Evolutionary conservation across 306 rosid species (phyloP).

Genomic region (Lithocarpus polystachyus): DNA sequence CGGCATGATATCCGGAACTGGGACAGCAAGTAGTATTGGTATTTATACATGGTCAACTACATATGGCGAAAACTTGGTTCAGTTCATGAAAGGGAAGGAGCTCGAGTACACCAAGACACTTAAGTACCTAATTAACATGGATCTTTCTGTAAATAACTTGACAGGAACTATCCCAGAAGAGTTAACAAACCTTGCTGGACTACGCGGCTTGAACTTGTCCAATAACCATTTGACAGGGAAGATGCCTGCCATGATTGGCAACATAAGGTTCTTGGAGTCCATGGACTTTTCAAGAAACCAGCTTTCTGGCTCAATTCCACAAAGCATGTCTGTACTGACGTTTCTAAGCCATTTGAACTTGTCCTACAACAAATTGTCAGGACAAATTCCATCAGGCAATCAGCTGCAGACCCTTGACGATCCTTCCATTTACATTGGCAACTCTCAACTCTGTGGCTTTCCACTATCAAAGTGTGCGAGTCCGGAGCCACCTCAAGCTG

Average conservation of each 20-base stretch:
- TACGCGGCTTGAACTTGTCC: conserved; percentile 33
- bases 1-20: conserved; percentile 3
- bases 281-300: conserved; percentile 36
- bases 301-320: conserved; percentile 30
- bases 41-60: conserved; percentile 14
- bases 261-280: conserved; percentile 18
- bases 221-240: conserved; percentile 18
- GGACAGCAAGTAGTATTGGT: neutral
- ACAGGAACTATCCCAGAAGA: conserved; percentile 26
- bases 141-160: conserved; percentile 36
- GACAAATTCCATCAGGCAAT: conserved; percentile 27
- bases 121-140: conserved; percentile 23
- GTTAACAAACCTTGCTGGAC: conserved; percentile 17
- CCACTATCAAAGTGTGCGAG: conserved; percentile 10
- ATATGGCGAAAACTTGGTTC: conserved; percentile 10
- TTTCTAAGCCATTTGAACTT: conserved; percentile 22
- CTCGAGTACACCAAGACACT: conserved; percentile 26
- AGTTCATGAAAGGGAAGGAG: conserved; percentile 29
- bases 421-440: conserved; percentile 22
- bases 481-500: neutral
- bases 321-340: conserved; percentile 13
- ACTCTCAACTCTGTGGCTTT: conserved; percentile 27
- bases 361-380: conserved; percentile 27
- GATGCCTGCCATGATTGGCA: conserved; percentile 22
- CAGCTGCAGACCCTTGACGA: conserved; percentile 27